phyloP scores from a whole-genome alignment of 2,329 filamentous ascomycete genomes.

The Balansia obtecta region DNA sequence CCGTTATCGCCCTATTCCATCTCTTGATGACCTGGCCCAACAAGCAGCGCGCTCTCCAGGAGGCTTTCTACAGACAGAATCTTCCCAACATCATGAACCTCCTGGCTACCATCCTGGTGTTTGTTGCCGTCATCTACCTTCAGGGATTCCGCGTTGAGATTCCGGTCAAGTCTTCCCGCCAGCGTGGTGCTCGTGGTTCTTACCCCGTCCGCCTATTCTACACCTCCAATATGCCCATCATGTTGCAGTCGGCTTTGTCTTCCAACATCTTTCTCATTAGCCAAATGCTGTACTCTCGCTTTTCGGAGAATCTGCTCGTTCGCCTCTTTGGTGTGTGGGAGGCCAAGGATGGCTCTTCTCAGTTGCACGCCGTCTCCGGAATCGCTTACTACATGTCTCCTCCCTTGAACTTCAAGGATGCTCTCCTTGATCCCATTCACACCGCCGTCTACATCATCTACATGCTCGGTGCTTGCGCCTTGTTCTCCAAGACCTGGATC shows the following conservation, averaged over 20 bases:
- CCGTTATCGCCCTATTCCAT: conserved; percentile 95
- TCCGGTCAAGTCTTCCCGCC: conserved; percentile 97
- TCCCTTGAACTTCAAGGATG: conserved; percentile 93
- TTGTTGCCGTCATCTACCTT: conserved; percentile 96
- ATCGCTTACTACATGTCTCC: conserved; percentile 99
- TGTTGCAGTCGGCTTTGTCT: conserved; percentile 96
- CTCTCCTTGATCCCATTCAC: conserved; percentile 92
- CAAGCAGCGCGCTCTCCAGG: conserved; percentile 96
- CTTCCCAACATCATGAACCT: conserved; percentile 99
- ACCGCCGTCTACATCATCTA: conserved; percentile 91
- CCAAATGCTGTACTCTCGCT: conserved; percentile 98
- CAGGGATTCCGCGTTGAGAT: conserved; percentile 99
- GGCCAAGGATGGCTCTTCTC: conserved; percentile 86
- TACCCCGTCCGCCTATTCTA: conserved; percentile 99
- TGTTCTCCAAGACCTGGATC: conserved; percentile 99
- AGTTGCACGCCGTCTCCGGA: conserved; percentile 87
- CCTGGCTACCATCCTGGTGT: conserved; percentile 81
- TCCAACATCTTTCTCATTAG: conserved; percentile 99
- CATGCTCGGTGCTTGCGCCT: conserved; percentile 93
- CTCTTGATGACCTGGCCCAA: conserved; percentile 96
- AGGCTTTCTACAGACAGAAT: conserved; percentile 99
- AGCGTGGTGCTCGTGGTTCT: conserved; percentile 94
- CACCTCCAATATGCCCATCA: conserved; percentile 99
- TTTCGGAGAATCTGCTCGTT: conserved; percentile 97
- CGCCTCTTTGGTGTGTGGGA: conserved; percentile 98